Evolutionary conservation across 1,139 yeast genomes (phyloP).

Genomic region (Debaryomyces singareniensis): DNA sequence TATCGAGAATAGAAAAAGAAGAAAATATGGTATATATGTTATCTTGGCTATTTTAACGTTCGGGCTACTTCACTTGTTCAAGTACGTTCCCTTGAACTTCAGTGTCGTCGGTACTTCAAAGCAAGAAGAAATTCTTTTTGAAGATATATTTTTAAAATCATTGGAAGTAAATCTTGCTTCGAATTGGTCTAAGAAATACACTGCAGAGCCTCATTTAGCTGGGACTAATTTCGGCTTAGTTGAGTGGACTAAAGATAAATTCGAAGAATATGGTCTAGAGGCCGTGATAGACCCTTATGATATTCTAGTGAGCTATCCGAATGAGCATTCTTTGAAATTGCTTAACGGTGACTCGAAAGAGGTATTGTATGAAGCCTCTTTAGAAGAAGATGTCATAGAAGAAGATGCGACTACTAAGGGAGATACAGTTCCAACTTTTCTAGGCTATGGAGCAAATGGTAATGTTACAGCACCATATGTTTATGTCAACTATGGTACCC

Average conservation of each 20-base stretch:
- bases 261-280: slow-evolving; percentile 54
- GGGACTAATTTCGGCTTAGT: slow-evolving; percentile 63
- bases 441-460: slow-evolving; percentile 44
- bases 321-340: slow-evolving; percentile 40
- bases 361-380: slow-evolving; percentile 52
- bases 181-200: slow-evolving; percentile 50
- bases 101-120: too few species aligned
- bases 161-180: slow-evolving; percentile 45
- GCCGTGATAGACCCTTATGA: slow-evolving; percentile 53
- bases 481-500: slow-evolving; percentile 37
- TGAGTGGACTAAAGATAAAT: slow-evolving; percentile 57
- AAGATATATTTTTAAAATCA: slow-evolving; percentile 29
- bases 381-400: slow-evolving; percentile 63
- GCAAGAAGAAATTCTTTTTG: too few species aligned
- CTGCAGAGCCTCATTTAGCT: slow-evolving; percentile 62
- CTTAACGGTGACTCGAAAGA: slow-evolving; percentile 21
- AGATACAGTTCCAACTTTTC: slow-evolving; percentile 35
- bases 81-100: too few species aligned
- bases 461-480: slow-evolving; percentile 41
- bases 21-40: too few species aligned
- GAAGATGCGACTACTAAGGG: slow-evolving; percentile 64
- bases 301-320: slow-evolving; percentile 48
- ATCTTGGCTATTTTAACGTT: too few species aligned
- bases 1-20: too few species aligned
- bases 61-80: too few species aligned